phyloP scores from a whole-genome alignment of 306 rosid species.

The Aeschynomene evenia region DNA sequence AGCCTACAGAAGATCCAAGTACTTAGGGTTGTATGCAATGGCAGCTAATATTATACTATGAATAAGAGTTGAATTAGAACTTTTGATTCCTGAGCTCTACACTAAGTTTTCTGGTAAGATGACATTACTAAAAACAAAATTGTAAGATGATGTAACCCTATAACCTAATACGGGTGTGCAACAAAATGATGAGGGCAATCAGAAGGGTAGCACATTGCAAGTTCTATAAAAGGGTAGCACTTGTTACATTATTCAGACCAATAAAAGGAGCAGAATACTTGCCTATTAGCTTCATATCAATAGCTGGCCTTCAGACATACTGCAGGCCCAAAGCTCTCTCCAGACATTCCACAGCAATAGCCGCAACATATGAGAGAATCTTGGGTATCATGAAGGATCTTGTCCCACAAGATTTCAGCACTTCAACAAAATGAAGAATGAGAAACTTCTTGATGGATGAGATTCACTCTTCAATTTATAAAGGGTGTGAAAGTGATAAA shows the following conservation, averaged over 20 bases:
- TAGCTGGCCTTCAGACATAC: slow-evolving; percentile 42
- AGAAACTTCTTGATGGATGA: slow-evolving; percentile 23
- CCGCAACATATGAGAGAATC: slow-evolving; percentile 31
- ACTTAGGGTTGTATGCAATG: slow-evolving; percentile 16
- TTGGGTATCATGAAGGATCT: slow-evolving; percentile 25
- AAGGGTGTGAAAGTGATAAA: slow-evolving; percentile 16
- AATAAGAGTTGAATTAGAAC: not conserved
- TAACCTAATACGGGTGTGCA: slow-evolving; percentile 35
- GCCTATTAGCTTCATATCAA: slow-evolving; percentile 58
- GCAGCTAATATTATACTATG: slow-evolving; percentile 10
- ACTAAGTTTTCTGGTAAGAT: slow-evolving; percentile 11
- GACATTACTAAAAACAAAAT: slow-evolving; percentile 23
- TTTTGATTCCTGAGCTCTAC: slow-evolving; percentile 7
- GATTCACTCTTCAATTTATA: slow-evolving; percentile 26
- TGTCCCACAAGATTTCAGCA: slow-evolving; percentile 34
- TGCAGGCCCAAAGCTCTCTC: slow-evolving; percentile 39
- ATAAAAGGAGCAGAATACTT: slow-evolving; percentile 60
- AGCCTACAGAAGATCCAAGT: slow-evolving; percentile 10
- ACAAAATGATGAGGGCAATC: slow-evolving; percentile 40
- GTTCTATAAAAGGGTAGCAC: no score
- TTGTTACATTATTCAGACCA: slow-evolving; percentile 44
- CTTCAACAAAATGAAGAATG: slow-evolving; percentile 34
- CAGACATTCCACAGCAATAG: slow-evolving; percentile 41
- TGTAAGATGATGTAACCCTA: slow-evolving; percentile 21
- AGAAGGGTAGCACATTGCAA: slow-evolving; percentile 42